Conservation (phyloP, 2,329 filamentous ascomycete species). For the Aspergillus flavus region DNA sequence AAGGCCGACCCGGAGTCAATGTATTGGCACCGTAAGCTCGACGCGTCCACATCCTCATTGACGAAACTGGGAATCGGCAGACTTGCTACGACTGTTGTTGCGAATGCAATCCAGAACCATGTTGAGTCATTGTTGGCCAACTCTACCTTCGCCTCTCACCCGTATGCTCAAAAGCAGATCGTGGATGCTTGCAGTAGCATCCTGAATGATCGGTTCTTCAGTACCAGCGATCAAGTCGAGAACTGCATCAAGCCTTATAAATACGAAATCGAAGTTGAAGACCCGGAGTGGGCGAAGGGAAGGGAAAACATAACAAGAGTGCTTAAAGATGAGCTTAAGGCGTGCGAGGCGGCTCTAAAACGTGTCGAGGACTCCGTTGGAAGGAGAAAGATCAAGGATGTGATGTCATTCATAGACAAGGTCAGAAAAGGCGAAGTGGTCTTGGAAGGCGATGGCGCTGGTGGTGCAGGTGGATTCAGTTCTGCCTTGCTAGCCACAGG, state of each 20-base stretch:
- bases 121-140: constrained; percentile 76
- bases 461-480: constrained; percentile 91
- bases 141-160: constrained; percentile 86
- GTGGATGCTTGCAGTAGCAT: constrained; percentile 87
- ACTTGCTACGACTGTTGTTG: constrained; percentile 87
- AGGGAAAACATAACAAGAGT: constrained; percentile 79
- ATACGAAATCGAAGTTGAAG: constrained; percentile 93
- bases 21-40: constrained; percentile 93
- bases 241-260: constrained; percentile 99
- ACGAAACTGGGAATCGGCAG: constrained; percentile 94
- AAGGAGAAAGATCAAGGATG: constrained; percentile 81
- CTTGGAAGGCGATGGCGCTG: constrained; percentile 79
- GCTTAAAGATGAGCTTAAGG: constrained; percentile 83
- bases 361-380: constrained; percentile 76
- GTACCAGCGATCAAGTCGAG: constrained; percentile 95
- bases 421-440: constrained; percentile 82
- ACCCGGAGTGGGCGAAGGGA: constrained; percentile 82
- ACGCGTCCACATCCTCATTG: constrained; percentile 84
- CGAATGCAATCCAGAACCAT: constrained; percentile 81
- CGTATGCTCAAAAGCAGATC: constrained; percentile 91
- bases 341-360: constrained; percentile 78
- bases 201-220: constrained; percentile 91
- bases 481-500: constrained; percentile 81
- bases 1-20: constrained; percentile 82
- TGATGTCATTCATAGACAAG: constrained; percentile 87